Base-by-base conservation (phyloP, 179 eudicot species). In the Patellifolia procumbens region DNA sequence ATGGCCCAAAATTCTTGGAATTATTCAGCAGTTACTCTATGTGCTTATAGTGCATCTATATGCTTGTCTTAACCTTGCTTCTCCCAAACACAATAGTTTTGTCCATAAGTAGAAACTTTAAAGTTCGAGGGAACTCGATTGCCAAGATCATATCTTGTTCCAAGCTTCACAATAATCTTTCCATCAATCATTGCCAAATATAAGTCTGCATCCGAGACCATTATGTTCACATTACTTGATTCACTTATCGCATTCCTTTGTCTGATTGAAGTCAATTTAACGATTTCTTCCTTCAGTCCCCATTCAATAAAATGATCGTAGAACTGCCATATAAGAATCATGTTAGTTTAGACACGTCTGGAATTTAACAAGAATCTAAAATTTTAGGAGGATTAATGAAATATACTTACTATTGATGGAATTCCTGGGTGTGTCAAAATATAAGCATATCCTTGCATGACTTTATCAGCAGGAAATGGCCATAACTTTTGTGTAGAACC, bases 381-480 rank as follows among this genome's bases (percentile, higher is more conserved):
- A n/a, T n/a, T n/a, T n/a, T n/a, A n/a, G n/a, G n/a, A n/a, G n/a
- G n/a, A n/a, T n/a, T n/a, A n/a, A n/a, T n/a, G n/a, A n/a, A n/a
- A n/a, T n/a, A n/a, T n/a, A n/a, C 78, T 76, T 76, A 86, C 91
- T 74, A 90, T 79, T 0, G 89, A 83, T 26, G 91, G 94, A 69
- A 75, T 81, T 52, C 91, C 94, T 0, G 94, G 94, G 76, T 90
- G 94, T 11, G 91, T 88, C 24, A 90, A 88, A 31, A 90, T 90
- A 67, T 90, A 90, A 16, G 88, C 91, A 80, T 90, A 90, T 76
- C 94, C 94, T 64, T 31, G 89, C 82, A 87, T 85, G 19, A 90
- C 90, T 83, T 90, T 90, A 49, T 85, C 89, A 2, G 87, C 78
- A 0, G 94, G 91, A 62, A 90, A 90, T 3, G 90, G 90, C 89